phyloP scores from a whole-genome alignment of 2,329 filamentous ascomycete genomes.

The Colletotrichum sp. region DNA sequence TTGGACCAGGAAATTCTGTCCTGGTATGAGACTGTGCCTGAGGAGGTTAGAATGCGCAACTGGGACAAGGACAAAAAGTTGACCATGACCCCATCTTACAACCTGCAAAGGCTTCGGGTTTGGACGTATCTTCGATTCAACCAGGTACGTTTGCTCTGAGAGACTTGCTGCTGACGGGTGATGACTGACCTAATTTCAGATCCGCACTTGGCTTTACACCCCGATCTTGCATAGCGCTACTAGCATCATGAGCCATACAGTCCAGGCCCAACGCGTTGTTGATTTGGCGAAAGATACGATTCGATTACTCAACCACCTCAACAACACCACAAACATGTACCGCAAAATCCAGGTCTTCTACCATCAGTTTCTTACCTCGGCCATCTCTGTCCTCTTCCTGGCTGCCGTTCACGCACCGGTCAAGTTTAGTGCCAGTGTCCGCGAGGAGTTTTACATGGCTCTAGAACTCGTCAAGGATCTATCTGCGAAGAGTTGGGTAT shows the following conservation, averaged over 20 bases:
- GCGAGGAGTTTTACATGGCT: constrained; percentile 81
- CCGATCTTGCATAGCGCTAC: constrained; percentile 85
- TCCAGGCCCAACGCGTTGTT: constrained; percentile 75
- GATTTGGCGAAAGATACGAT: constrained; percentile 81
- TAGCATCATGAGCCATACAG: constrained; percentile 78
- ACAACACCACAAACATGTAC: constrained; percentile 76
- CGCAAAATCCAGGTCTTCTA: constrained; percentile 76
- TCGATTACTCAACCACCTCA: constrained; percentile 71
- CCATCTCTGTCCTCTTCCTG: constrained; percentile 77
- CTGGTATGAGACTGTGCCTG: constrained; percentile 83
- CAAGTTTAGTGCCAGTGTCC: constrained; percentile 70
- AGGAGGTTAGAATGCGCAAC: constrained; percentile 62
- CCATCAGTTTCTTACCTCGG: constrained; percentile 79
- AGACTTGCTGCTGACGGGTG: no score
- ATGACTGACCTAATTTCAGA: constrained; percentile 38
- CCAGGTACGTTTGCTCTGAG: constrained; percentile 50
- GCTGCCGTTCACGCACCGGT: constrained; percentile 78
- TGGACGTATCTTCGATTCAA: constrained; percentile 87
- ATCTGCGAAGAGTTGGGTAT: constrained; percentile 73
- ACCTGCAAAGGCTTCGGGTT: constrained; percentile 76
- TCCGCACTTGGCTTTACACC: constrained; percentile 87
- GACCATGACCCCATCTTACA: constrained; percentile 65
- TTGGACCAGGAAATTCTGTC: constrained; percentile 84
- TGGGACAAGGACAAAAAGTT: constrained; percentile 58
- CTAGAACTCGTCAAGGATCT: constrained; percentile 77